Conservation (phyloP, 345 rosid species). For the Euphorbia tirucalli region DNA sequence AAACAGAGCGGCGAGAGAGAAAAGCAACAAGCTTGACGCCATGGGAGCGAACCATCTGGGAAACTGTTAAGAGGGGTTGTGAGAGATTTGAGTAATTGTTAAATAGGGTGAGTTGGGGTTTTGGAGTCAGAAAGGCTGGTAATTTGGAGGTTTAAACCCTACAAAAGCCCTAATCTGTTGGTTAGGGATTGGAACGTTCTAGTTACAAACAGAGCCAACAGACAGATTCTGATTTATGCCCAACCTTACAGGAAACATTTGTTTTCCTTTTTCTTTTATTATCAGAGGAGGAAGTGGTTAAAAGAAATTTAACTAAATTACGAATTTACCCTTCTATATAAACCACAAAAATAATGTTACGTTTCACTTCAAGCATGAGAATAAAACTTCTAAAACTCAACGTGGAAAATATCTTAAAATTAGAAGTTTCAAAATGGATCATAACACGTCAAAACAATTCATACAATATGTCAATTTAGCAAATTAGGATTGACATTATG, state of each 20-base stretch:
- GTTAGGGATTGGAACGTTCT: constrained; percentile 15
- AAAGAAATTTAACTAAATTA: too few species aligned
- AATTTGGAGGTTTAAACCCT: constrained; percentile 30
- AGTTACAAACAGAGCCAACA: not conserved
- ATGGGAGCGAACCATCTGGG: constrained; percentile 57
- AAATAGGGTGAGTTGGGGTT: not conserved
- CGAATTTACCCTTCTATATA: too few species aligned
- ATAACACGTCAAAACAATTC: too few species aligned
- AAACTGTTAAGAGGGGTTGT: not conserved
- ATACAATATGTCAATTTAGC: too few species aligned
- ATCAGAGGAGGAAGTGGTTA: too few species aligned
- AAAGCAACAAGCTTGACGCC: constrained; percentile 57
- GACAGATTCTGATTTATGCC: not conserved
- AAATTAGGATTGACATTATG: too few species aligned
- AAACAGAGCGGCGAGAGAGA: constrained; percentile 48
- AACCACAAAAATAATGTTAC: too few species aligned
- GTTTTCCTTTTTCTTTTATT: too few species aligned
- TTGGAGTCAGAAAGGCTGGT: not conserved
- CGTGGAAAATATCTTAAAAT: too few species aligned
- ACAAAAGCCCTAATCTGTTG: constrained; percentile 31
- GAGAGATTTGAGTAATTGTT: not conserved
- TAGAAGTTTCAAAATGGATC: too few species aligned
- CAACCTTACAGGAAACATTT: constrained; percentile 37
- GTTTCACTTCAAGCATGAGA: too few species aligned
- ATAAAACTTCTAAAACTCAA: too few species aligned